Base-by-base conservation (phyloP, 768 basidiomycete species). In the Imleria badia region DNA sequence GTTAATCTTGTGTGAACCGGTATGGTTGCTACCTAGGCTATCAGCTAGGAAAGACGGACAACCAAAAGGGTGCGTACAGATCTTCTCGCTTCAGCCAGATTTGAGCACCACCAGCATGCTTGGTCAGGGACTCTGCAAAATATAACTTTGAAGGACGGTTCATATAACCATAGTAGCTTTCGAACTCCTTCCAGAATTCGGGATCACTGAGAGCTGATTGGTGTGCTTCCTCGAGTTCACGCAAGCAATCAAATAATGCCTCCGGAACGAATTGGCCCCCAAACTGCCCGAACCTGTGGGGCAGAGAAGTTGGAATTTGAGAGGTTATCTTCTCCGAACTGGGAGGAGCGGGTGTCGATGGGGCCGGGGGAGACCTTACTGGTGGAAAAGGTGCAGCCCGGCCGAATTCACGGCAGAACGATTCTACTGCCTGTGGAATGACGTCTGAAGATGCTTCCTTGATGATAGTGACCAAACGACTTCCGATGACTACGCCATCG, bases 61-160 rank as follows among this genome's bases (percentile, higher is more conserved):
- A 19, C 20, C 46, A 20, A 49, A 38, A 22, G 23, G 19, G 12
- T 22, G 69, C 87, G 58, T 59, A 89, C 88, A 96, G 66, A 63
- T 96, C 94, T 73, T 95, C 96, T 43, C 94, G 85, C 78, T 99
- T 99, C 64, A 99, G 75, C 97, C 97, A 99, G 62, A 99, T 97
- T 53, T 84, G 91, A 12, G 97, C 96, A 22, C 97, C 97, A 20
- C 92, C 93, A 11, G 86, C 90, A 63, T 92, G 79, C 62, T 91
- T 86, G 1, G 94, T 97, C 54, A 99, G 76, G 52, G 92, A 85
- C 68, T 94, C 87, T 0, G 97, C 95, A 66, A 91, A 78, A 75
- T 98, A 98, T 43, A 98, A 73, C 61, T 89, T 85, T 13, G 91
- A 94, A 3, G 96, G 96, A 12, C 97, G 80, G 73, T 97, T 97